Evolutionary conservation across 176 grass and related monocot species (phyloP).

Genomic region (Poa pratensis): DNA sequence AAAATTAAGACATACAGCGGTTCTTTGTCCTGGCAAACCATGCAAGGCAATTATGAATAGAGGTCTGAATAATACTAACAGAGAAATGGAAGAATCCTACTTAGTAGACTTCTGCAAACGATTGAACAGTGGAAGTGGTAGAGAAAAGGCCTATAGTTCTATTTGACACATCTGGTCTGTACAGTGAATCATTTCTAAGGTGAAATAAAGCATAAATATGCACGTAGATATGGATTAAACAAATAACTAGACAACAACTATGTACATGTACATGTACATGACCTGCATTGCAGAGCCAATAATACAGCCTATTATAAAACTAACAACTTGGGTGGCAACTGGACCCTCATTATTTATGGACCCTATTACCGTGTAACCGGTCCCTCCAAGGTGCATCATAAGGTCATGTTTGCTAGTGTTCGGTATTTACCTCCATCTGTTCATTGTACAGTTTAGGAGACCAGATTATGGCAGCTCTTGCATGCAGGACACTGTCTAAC

Average conservation of each 20-base stretch:
- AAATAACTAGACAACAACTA: constrained; percentile 41
- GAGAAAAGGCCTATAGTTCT: constrained; percentile 5
- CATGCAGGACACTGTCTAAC: constrained; percentile 26
- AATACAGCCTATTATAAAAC: constrained; percentile 32
- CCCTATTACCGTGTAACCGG: constrained; percentile 33
- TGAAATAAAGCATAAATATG: constrained; percentile 37
- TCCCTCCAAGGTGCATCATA: constrained; percentile 39
- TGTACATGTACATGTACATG: background rate
- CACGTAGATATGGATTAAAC: constrained; percentile 25
- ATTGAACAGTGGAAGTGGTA: constrained; percentile 5
- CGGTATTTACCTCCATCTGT: constrained; percentile 34
- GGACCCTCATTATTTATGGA: constrained; percentile 44
- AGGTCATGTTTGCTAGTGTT: constrained; percentile 45
- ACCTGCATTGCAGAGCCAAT: constrained; percentile 32
- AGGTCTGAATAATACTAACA: constrained; percentile 25
- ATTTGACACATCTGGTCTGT: constrained; percentile 39
- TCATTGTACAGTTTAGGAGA: constrained; percentile 40
- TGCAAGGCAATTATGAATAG: constrained; percentile 5
- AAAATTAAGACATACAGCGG: background rate
- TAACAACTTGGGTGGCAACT: constrained; percentile 42
- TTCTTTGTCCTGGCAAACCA: constrained; percentile 7
- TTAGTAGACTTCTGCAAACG: constrained; percentile 28
- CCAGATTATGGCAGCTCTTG: constrained; percentile 37
- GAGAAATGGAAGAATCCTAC: constrained; percentile 16
- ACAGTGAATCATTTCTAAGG: constrained; percentile 26